A percentile compares a stretch with the other conserved stretches of the same genome.
phyloP scores from a whole-genome alignment of 2,329 filamentous ascomycete genomes.

The Diaporthe nobilis region DNA sequence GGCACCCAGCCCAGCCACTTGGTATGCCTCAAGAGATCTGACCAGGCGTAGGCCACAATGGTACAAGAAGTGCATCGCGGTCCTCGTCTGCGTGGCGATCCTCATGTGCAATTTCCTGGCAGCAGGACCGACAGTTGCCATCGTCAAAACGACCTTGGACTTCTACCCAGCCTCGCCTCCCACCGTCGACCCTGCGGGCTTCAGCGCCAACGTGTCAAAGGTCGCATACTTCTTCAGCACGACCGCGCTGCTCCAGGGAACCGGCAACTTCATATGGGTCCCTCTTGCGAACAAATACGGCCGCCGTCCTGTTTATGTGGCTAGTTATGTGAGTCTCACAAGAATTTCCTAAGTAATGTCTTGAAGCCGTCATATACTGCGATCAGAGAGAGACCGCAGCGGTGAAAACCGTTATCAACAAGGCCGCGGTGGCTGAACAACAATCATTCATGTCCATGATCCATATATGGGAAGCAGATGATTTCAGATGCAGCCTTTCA shows the following conservation, averaged over 20 bases:
- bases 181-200: conserved; percentile 44
- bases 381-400: no score
- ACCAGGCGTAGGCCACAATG: conserved; percentile 54
- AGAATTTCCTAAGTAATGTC: not conserved
- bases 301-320: conserved; percentile 58
- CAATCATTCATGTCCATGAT: not conserved
- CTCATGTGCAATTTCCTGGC: conserved; percentile 70
- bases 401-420: not conserved
- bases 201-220: conserved; percentile 56
- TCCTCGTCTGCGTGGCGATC: conserved; percentile 66
- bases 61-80: conserved; percentile 65
- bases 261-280: conserved; percentile 63
- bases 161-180: conserved; percentile 59
- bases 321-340: conserved; percentile 53
- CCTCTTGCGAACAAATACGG: conserved; percentile 62
- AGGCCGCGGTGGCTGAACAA: not conserved
- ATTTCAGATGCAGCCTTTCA: no score
- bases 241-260: conserved; percentile 63
- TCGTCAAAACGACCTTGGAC: conserved; percentile 60
- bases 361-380: not conserved
- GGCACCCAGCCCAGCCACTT: not conserved
- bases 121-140: conserved; percentile 67
- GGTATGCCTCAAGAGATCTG: not conserved
- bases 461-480: not conserved
- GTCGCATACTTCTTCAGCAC: conserved; percentile 68